A percentile compares a stretch with the other conserved stretches of the same genome.
Conservation (phyloP, 257 asterid species). For the Scutellaria minor region DNA sequence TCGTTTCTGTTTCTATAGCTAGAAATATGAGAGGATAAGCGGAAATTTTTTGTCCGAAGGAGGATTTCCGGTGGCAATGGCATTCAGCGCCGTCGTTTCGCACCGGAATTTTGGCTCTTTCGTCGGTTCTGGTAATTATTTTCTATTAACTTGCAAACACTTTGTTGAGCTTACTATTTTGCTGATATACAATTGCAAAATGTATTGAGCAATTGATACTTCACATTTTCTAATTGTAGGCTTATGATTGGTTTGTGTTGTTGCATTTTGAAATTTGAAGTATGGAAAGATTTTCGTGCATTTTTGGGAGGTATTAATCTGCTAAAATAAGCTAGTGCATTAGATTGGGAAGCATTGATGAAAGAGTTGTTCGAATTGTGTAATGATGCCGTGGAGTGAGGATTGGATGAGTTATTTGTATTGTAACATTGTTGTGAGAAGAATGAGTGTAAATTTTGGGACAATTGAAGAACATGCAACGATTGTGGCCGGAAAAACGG, state of each 20-base stretch:
- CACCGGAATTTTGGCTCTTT: conserved; percentile 78
- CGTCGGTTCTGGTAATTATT: conserved; percentile 63
- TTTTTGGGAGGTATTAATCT: conserved; percentile 21
- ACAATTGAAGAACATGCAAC: conserved; percentile 6
- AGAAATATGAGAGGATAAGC: conserved; percentile 20
- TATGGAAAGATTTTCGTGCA: conserved; percentile 1
- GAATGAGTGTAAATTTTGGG: neutral
- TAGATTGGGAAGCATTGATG: conserved; percentile 31
- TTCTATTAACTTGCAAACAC: neutral
- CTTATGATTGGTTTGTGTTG: neutral
- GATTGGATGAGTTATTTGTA: neutral
- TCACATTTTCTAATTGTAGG: neutral
- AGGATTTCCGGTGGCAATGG: conserved; percentile 61
- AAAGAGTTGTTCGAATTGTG: neutral
- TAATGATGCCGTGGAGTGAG: neutral
- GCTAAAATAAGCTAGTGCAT: conserved; percentile 19
- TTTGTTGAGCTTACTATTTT: conserved; percentile 20
- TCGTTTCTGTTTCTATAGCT: conserved; percentile 9
- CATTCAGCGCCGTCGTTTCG: conserved; percentile 76
- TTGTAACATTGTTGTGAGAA: neutral
- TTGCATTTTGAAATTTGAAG: conserved; percentile 12
- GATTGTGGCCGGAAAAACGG: neutral
- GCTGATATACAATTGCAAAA: neutral
- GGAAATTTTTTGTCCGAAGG: neutral
- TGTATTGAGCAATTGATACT: neutral